Conservation (phyloP, 2,329 filamentous ascomycete species). For the Colletotrichum neosansevieriae region DNA sequence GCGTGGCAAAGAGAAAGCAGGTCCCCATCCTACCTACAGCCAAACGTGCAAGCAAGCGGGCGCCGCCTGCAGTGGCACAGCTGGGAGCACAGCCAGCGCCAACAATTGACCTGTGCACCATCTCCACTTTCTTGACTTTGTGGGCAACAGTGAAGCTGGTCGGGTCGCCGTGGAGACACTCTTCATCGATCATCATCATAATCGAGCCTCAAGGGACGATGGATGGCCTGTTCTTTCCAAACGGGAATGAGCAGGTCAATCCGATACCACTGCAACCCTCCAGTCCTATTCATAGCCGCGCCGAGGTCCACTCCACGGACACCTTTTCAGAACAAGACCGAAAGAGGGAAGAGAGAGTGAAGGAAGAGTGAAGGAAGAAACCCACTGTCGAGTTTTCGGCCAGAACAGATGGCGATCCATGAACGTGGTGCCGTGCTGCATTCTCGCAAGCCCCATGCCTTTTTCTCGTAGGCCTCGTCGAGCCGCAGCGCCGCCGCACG, state of each 20-base stretch:
- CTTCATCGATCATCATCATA: constrained; percentile 8
- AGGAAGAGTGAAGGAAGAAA: too few relatives aligned
- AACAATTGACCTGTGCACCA: constrained; percentile 4
- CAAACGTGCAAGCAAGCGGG: too few relatives aligned
- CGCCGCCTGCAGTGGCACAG: too few relatives aligned
- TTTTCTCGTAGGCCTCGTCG: too few relatives aligned
- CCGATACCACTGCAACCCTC: constrained; percentile 31
- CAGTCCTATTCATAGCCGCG: constrained; percentile 33
- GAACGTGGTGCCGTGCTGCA: constrained; percentile 4
- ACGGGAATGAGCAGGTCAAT: constrained; percentile 19
- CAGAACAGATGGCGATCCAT: constrained; percentile 8
- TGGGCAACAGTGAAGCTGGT: background rate
- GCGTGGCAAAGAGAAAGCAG: too few relatives aligned
- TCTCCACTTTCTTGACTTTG: constrained; percentile 20
- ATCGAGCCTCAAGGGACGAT: background rate
- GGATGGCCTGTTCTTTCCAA: background rate
- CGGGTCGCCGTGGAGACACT: background rate
- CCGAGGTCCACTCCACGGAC: constrained; percentile 19
- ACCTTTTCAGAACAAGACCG: background rate
- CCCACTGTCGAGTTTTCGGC: background rate
- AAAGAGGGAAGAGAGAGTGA: background rate
- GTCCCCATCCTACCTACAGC: too few relatives aligned
- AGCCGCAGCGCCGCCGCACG: too few relatives aligned
- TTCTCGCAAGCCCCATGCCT: background rate
- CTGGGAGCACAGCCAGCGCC: background rate